Evolutionary conservation across 352 stramenopile genomes (phyloP), one percentile per base, ranked within the genome.

Genomic region (Globisporangium middletonii): DNA sequence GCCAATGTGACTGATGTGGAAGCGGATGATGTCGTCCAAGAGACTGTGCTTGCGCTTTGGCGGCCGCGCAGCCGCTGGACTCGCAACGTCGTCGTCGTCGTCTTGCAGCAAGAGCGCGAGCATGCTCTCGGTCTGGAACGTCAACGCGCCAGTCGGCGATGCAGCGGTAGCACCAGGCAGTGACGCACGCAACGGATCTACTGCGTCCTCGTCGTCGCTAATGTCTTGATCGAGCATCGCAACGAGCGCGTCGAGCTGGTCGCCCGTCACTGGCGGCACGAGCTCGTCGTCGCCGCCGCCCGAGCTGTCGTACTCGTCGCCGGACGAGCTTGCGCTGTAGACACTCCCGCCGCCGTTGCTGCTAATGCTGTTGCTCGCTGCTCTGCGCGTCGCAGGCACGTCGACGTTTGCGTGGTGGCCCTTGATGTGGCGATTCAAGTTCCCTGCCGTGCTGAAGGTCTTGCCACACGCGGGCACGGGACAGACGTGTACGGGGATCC

Each of bases 381-480:
- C 35, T 28, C 6, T 13, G 44, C 52, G 63, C 23, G 19, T 23
- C 33, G 50, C 58, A 16, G 49, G 41, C 28, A 43, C 38, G 57
- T 79, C 63, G 9, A 71, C 53, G 49, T 65, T 59, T 30, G 69
- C 67, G 50, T 81, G 73, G 49, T 86, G 76, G 19, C 65, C 67
- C 60, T 84, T 83, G 42, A 86, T 69, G 67, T 86, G 76, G 28
- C 76, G 73, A 50, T 79, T 82, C 13, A 83, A 62, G 58, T 86
- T 86, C 38, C 76, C 76, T 13, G 70, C 63, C 3, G 76, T 86
- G 27, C 71, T 83, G 69, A 86, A 86, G 4, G 72, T 83, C 62
- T 82, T 86, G 53, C 73, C 72, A 46, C 76, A 86, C 9, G 52
- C 70, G 0, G 60, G 62, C 15, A 69, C 70, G 47, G 57, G 46